Evolutionary conservation across 768 basidiomycete genomes (phyloP), one percentile per base, ranked within the genome.

Genomic region (Boletus coccyginus): DNA sequence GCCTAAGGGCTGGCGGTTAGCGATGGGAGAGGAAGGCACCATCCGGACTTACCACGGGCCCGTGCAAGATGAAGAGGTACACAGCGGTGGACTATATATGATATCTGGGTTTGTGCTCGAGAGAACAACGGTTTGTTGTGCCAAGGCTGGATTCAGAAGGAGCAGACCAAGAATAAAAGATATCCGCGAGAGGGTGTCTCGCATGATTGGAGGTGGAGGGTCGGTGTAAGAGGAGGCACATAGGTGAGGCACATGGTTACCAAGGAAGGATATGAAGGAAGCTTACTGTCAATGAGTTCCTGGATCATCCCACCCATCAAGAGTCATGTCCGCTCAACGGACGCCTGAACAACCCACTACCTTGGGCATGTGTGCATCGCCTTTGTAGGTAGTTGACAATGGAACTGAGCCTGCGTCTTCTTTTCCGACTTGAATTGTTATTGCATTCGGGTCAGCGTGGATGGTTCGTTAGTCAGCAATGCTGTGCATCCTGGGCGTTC

Each of bases 21-120:
- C 13, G 24, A 12, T 3, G 12, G 31, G 14, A 19, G 12, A 10
- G 13, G 16, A 19, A 21, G 12, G 9, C 7, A 29, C 0, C 10
- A 8, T 5, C 4, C 5, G n/a, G 35, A 50, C 67, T 40, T 27
- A 55, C 70, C 70, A 71, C 27, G 70, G 63, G 46, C 70, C 71
- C 3, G 55, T 46, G 46, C 70, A 71, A 27, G 62, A 46, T 0
- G 66, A 56, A 17, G 59, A 7, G 38, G 41, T 50, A 21, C 70
- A 71, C 1, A 66, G 48, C 1, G 69, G 61, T 1, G 70, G 70
- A 40, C 57, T 69, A 19, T 71, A 71, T 19, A 69, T 61, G 42
- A 71, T 66, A 13, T 71, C 61, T 17, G 67, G 51, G 31, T 59
- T 14, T 6, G 59, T 69, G 24, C 63, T 67, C 2, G 53, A 29